Evolutionary conservation across 108 stramenopile genomes (phyloP).

Genomic region (Bacterosira constricta): DNA sequence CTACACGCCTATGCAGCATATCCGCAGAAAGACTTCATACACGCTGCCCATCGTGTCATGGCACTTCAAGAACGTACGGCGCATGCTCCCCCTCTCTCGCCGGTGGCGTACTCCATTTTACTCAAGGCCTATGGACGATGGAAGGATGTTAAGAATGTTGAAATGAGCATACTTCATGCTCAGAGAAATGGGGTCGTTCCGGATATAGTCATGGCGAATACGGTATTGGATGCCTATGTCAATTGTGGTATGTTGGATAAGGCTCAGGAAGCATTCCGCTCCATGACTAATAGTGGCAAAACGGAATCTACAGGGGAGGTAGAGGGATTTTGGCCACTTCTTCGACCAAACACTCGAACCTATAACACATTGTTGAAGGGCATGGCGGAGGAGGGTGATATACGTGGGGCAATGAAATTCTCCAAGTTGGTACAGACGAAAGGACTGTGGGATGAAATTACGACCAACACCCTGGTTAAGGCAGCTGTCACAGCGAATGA

Average conservation of each 20-base stretch:
- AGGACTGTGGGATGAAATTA: constrained; percentile 76
- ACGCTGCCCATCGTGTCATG: constrained; percentile 72
- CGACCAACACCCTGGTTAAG: constrained; percentile 83
- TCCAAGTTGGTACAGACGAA: constrained; percentile 48
- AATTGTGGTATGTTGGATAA: constrained; percentile 66
- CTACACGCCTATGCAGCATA: constrained; percentile 58
- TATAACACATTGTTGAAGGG: constrained; percentile 87
- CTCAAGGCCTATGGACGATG: constrained; percentile 75
- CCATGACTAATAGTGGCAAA: constrained; percentile 33
- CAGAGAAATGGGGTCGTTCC: constrained; percentile 53
- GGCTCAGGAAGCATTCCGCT: constrained; percentile 56
- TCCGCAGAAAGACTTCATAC: constrained; percentile 55
- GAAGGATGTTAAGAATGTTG: constrained; percentile 63
- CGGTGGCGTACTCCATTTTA: constrained; percentile 78
- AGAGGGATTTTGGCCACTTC: constrained; percentile 34
- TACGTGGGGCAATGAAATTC: constrained; percentile 52
- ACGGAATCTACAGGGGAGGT: neutral
- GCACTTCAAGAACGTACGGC: constrained; percentile 70
- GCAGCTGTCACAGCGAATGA: constrained; percentile 63
- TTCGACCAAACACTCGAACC: constrained; percentile 64
- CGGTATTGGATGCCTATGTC: constrained; percentile 79
- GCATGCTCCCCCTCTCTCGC: constrained; percentile 67
- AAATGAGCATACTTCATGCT: constrained; percentile 59
- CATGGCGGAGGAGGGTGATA: constrained; percentile 52
- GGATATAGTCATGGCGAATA: constrained; percentile 72